Evolutionary conservation across 2,329 filamentous ascomycete species (phyloP).

Genomic region (Aspergillus sp.): DNA sequence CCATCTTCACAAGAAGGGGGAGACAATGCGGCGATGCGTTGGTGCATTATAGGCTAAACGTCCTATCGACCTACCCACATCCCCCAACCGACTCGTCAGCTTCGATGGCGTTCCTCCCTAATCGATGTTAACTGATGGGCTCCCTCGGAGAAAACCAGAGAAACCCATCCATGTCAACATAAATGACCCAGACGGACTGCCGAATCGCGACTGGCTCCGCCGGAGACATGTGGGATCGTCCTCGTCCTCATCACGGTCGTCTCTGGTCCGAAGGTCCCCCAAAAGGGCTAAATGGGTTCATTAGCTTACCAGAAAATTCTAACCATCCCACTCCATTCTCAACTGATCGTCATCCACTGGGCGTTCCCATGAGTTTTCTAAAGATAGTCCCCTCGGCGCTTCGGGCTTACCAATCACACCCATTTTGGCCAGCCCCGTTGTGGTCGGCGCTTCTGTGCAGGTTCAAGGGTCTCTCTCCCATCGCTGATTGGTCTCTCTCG

Average conservation of each 20-base stretch:
- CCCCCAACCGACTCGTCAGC: neutral
- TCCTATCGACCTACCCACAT: neutral
- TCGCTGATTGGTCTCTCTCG: constrained; percentile 16
- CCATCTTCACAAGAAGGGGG: no score
- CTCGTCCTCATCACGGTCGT: no score
- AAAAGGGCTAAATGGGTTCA: no score
- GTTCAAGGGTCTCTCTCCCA: neutral
- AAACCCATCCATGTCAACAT: neutral
- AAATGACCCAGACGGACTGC: no score
- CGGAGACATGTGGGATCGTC: no score
- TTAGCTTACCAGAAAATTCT: no score
- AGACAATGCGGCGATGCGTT: no score
- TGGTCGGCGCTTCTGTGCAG: constrained; percentile 22
- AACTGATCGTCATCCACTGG: neutral
- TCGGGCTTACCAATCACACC: constrained; percentile 22
- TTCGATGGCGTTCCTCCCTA: neutral
- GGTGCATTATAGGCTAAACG: no score
- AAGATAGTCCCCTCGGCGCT: constrained; percentile 31
- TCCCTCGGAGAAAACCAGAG: neutral
- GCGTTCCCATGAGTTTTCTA: constrained; percentile 18
- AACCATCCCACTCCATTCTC: neutral
- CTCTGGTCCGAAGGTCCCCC: no score
- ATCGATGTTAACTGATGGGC: neutral
- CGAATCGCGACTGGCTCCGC: no score
- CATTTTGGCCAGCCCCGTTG: constrained; percentile 11